Evolutionary conservation across 2,329 filamentous ascomycete genomes (phyloP), one percentile per base, ranked within the genome.

Genomic region (Aspergillus fijiensis): DNA sequence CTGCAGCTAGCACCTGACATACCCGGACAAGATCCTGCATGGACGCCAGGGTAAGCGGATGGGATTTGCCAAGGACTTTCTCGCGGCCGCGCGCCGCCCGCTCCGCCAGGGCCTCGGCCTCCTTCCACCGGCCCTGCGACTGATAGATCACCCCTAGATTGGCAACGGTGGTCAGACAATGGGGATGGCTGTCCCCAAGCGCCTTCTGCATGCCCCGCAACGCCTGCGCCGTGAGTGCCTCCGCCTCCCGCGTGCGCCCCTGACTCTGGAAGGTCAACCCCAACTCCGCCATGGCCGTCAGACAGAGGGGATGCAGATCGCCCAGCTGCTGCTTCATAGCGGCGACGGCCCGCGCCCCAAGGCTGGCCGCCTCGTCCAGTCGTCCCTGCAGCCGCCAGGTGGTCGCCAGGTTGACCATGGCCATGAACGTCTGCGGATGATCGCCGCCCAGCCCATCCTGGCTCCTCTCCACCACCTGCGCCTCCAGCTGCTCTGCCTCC

Each of bases 241-340:
- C 59, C 3, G 59, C 59, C 5, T 50, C 31, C 5, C 11, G 25
- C 2, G 53, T 49, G 10, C 16, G 47, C 1, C 59, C 59, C n/a
- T 61, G 51, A 11, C 39, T 25, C 35, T 61, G 60, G 33, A 60
- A 60, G 2, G 53, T 54, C 60, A 60, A 29, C 3, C 57, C 60
- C 14, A 60, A 23, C 21, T 62, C 53, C 0, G 60, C 60, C 53
- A 62, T 62, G n/a, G 60, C 52, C 9, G 60, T 62, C 23, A 62
- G 10, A 2, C 52, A 60, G 4, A 42, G 19, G 1, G 60, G 60
- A 27, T 59, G 58, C 3, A 33, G 39, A 3, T 53, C 53, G 1
- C 57, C 60, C 19, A 60, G 27, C 16, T 14, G 25, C 25, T 23
- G 23, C 45, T 50, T 49, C 60, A 62, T 62, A 12, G 45, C 33